Evolutionary conservation across 2,329 filamentous ascomycete species (phyloP).

Genomic region (Phialophora verrucosa): DNA sequence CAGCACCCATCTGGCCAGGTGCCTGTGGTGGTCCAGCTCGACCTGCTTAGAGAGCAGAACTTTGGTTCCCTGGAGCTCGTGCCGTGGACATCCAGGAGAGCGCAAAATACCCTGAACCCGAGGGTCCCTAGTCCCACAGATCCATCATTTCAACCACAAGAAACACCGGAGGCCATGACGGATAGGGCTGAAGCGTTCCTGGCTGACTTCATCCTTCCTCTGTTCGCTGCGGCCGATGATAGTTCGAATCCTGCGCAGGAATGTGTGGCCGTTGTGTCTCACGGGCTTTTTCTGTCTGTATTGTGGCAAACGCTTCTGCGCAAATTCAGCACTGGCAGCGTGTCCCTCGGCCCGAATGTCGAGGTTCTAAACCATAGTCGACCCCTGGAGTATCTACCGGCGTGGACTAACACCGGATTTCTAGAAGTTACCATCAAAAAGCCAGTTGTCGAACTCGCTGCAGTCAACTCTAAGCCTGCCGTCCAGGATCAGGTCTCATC

Average conservation of each 20-base stretch:
- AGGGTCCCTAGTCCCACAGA: slow-evolving; percentile 41
- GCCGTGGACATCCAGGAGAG: slow-evolving; percentile 38
- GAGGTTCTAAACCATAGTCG: slow-evolving; percentile 44
- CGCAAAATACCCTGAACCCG: slow-evolving; percentile 23
- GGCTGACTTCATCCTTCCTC: slow-evolving; percentile 64
- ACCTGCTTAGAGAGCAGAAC: slow-evolving; percentile 48
- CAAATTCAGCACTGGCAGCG: slow-evolving; percentile 57
- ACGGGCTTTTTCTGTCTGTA: slow-evolving; percentile 78
- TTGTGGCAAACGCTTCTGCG: slow-evolving; percentile 68
- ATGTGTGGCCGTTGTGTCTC: slow-evolving; percentile 72
- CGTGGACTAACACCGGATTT: slow-evolving; percentile 71
- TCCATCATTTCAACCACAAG: slow-evolving; percentile 62
- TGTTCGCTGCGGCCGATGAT: slow-evolving; percentile 50
- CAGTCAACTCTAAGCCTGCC: neutral
- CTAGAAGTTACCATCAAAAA: slow-evolving; percentile 51
- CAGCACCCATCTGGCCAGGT: slow-evolving; percentile 4
- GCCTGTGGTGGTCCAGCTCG: slow-evolving; percentile 30
- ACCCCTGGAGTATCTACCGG: slow-evolving; percentile 60
- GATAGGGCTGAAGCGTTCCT: slow-evolving; percentile 70
- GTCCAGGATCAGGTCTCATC: slow-evolving; percentile 32
- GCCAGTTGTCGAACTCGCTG: neutral
- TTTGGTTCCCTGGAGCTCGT: slow-evolving; percentile 50
- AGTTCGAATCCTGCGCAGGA: slow-evolving; percentile 43
- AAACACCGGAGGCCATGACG: slow-evolving; percentile 71
- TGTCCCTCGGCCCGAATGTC: slow-evolving; percentile 53